These are phyloP conservation scores for Agrocybe praecox DNA, from an alignment of 768 basidiomycete genomes.

Conservation along the genomic window DNA sequence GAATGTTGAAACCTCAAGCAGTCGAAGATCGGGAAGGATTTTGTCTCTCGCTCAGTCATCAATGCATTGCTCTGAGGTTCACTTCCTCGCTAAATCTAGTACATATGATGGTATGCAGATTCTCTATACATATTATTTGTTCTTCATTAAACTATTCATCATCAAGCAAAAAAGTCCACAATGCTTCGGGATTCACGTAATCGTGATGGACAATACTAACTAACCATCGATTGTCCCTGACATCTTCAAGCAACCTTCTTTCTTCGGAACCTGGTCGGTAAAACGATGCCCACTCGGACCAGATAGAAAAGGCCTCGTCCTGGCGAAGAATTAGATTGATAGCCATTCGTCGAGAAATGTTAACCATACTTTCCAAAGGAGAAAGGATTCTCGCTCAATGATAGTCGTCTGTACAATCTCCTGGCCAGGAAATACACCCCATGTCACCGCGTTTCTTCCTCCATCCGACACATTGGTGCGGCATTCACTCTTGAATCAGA, in stretches of 20 bases:
- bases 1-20: no score
- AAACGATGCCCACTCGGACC: conserved; percentile 92
- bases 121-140: no score
- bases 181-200: conserved; percentile 73
- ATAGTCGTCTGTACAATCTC: conserved; percentile 97
- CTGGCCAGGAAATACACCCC: conserved; percentile 97
- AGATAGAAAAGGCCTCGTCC: conserved; percentile 97
- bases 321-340: conserved; percentile 30
- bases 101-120: no score
- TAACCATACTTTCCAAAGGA: conserved; percentile 86
- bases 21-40: no score
- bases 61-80: no score
- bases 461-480: conserved; percentile 78
- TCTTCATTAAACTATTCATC: neutral
- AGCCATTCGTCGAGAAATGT: neutral
- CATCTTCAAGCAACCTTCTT: conserved; percentile 68
- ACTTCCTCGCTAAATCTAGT: no score
- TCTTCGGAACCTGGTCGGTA: conserved; percentile 78
- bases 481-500: conserved; percentile 63
- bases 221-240: conserved; percentile 82
- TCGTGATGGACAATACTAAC: conserved; percentile 94
- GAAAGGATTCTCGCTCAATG: conserved; percentile 92
- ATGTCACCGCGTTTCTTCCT: conserved; percentile 93
- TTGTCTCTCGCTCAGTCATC: no score
- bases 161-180: conserved; percentile 85